These are phyloP conservation scores for Primulina huaijiensis DNA, from an alignment of 257 asterid genomes.

Conservation along the genomic window DNA sequence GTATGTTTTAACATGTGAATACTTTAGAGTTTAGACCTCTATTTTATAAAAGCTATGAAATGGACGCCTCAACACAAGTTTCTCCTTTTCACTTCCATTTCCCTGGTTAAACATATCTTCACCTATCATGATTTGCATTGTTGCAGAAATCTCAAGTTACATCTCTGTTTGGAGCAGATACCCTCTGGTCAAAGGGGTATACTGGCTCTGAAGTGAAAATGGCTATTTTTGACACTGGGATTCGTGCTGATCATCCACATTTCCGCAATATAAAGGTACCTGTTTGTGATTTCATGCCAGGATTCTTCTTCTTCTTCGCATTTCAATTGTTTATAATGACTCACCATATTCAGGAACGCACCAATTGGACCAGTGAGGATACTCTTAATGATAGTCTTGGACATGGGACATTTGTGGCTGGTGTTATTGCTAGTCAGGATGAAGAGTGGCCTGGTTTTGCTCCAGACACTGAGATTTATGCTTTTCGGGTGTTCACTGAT, in stretches of 20 bases:
- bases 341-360: constrained; percentile 69
- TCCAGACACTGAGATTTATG: constrained; percentile 95
- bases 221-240: constrained; percentile 97
- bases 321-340: constrained; percentile 25
- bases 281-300: constrained; percentile 2
- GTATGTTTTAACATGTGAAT: constrained; percentile 6
- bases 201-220: constrained; percentile 95
- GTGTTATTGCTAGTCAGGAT: constrained; percentile 95
- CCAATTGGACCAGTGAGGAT: constrained; percentile 98
- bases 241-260: constrained; percentile 91
- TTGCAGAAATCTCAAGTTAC: constrained; percentile 94
- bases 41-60: constrained; percentile 2
- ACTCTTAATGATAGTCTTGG: constrained; percentile 97
- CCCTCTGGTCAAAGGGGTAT: constrained; percentile 90
- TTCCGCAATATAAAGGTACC: constrained; percentile 93
- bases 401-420: constrained; percentile 99
- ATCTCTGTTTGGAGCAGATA: constrained; percentile 92
- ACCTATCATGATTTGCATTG: constrained; percentile 22
- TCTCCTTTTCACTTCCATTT: constrained; percentile 9
- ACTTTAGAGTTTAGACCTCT: background rate
- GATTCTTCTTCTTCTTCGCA: constrained; percentile 11
- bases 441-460: constrained; percentile 90
- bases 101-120: constrained; percentile 15
- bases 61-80: background rate
- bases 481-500: constrained; percentile 88